Evolutionary conservation across 2,329 filamentous ascomycete species (phyloP).

Genomic region (Allantophomopsis lycopodina): DNA sequence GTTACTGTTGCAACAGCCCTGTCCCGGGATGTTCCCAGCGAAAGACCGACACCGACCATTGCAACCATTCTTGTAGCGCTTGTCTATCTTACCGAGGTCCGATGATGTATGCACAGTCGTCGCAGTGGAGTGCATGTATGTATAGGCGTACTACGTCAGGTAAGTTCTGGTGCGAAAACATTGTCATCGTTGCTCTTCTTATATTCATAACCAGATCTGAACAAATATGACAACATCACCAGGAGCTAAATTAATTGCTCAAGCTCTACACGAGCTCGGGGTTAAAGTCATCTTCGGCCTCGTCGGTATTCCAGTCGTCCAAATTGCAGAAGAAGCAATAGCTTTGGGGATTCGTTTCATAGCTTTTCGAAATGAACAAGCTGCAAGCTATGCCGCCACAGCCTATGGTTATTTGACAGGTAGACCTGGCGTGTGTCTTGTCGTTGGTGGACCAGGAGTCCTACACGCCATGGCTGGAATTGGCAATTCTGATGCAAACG

Average conservation of each 20-base stretch:
- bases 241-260: conserved; percentile 14
- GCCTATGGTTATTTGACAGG: conserved; percentile 44
- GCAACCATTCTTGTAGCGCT: no score
- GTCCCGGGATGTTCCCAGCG: no score
- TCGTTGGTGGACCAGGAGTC: conserved; percentile 44
- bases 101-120: no score
- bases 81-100: no score
- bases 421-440: conserved; percentile 38
- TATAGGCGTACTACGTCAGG: no score
- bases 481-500: conserved; percentile 36
- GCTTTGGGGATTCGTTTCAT: conserved; percentile 42
- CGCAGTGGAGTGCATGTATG: no score
- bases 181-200: background rate
- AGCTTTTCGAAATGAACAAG: conserved; percentile 44
- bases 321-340: conserved; percentile 42
- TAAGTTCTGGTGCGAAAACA: no score
- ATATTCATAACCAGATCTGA: background rate
- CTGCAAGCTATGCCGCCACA: conserved; percentile 41
- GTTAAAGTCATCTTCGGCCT: conserved; percentile 16
- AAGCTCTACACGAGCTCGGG: conserved; percentile 13
- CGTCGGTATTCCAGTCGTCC: conserved; percentile 29
- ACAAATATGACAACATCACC: conserved; percentile 4
- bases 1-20: no score
- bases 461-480: conserved; percentile 42
- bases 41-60: no score